Evolutionary conservation across 495 filamentous ascomycete species (phyloP).

Genomic region (Aspergillus coremiiformis): DNA sequence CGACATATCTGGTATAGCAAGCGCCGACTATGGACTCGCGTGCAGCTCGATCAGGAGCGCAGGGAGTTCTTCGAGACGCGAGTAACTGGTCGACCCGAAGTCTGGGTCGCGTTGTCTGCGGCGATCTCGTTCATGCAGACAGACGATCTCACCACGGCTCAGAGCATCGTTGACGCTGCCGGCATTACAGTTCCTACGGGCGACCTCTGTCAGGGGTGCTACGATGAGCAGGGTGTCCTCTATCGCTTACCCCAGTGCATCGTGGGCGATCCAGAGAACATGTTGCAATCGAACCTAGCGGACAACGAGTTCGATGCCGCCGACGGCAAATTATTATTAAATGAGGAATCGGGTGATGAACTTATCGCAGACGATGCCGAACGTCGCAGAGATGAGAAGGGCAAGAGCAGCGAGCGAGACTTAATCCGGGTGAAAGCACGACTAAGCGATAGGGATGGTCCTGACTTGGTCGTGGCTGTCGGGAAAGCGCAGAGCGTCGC

Average conservation of each 20-base stretch:
- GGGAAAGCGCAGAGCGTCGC: conserved; percentile 56
- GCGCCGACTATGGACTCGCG: conserved; percentile 45
- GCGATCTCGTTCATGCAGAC: conserved; percentile 58
- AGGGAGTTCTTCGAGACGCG: conserved; percentile 77
- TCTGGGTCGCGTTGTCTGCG: conserved; percentile 67
- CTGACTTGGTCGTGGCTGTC: conserved; percentile 56
- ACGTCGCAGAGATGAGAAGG: conserved; percentile 58
- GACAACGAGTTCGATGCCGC: conserved; percentile 40
- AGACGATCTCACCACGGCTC: conserved; percentile 61
- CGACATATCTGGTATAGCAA: conserved; percentile 46
- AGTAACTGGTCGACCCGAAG: conserved; percentile 64
- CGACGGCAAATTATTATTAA: conserved; percentile 36
- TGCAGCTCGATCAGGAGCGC: conserved; percentile 42
- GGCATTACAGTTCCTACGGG: conserved; percentile 73
- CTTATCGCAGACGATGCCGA: conserved; percentile 45
- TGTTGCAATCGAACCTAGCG: conserved; percentile 36
- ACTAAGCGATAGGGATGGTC: conserved; percentile 60
- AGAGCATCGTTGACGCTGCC: conserved; percentile 66
- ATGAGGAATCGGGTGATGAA: conserved; percentile 42
- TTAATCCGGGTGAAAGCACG: conserved; percentile 54
- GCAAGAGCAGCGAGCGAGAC: conserved; percentile 46
- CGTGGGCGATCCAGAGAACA: conserved; percentile 65
- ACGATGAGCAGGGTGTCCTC: conserved; percentile 67
- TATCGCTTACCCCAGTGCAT: conserved; percentile 74
- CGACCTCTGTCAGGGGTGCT: conserved; percentile 64